Evolutionary conservation across 306 rosid species (phyloP).

Genomic region (Prunus mira): DNA sequence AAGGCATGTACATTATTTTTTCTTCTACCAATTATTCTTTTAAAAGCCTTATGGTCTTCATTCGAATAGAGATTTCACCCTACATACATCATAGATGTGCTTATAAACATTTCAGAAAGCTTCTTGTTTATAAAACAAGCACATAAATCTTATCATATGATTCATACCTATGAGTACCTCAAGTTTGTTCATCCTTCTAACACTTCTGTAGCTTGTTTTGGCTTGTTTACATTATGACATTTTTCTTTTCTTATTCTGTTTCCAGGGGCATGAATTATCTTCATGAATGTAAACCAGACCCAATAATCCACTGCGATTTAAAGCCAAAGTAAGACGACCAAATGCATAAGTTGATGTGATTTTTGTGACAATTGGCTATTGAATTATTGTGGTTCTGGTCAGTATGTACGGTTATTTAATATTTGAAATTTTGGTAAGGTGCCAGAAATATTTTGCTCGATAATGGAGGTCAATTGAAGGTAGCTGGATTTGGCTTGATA

Average conservation of each 20-base stretch:
- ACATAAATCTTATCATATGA: background rate
- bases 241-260: slow-evolving; percentile 31
- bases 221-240: slow-evolving; percentile 26
- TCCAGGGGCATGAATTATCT: slow-evolving; percentile 99
- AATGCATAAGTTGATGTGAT: slow-evolving; percentile 47
- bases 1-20: slow-evolving; percentile 56
- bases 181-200: slow-evolving; percentile 12
- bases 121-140: background rate
- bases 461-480: slow-evolving; percentile 89
- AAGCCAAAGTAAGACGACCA: slow-evolving; percentile 96
- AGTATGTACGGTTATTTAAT: slow-evolving; percentile 65
- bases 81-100: background rate
- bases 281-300: slow-evolving; percentile 98
- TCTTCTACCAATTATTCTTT: slow-evolving; percentile 12
- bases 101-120: background rate
- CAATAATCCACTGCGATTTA: slow-evolving; percentile 90
- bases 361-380: slow-evolving; percentile 24
- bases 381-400: slow-evolving; percentile 29
- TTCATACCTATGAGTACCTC: background rate
- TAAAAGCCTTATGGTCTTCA: background rate
- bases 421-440: slow-evolving; percentile 87
- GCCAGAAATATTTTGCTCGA: slow-evolving; percentile 99
- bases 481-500: slow-evolving; percentile 85
- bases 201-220: slow-evolving; percentile 10
- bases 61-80: background rate